Evolutionary conservation across 495 filamentous ascomycete species (phyloP).

Genomic region (Podospora didyma): DNA sequence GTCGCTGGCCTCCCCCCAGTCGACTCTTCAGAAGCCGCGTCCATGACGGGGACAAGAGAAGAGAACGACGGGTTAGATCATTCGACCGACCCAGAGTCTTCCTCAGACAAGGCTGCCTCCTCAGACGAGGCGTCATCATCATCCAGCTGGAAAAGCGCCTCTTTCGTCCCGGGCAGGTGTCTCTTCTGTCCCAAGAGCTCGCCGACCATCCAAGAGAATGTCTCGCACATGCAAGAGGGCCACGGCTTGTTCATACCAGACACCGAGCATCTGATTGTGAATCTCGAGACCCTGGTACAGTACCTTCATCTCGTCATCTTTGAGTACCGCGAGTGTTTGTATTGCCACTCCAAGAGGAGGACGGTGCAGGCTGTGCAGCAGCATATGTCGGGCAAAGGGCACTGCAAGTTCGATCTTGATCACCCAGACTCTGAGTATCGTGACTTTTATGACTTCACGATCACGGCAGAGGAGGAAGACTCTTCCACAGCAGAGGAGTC

Average conservation of each 20-base stretch:
- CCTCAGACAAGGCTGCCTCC: not conserved
- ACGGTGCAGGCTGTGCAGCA: constrained; percentile 33
- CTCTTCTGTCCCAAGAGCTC: constrained; percentile 21
- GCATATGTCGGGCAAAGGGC: constrained; percentile 33
- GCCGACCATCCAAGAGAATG: constrained; percentile 19
- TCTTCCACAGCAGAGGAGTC: not conserved
- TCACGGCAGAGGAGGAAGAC: not conserved
- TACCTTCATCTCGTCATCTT: constrained; percentile 36
- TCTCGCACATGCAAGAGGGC: constrained; percentile 33
- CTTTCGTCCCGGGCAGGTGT: constrained; percentile 9
- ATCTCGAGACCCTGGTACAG: constrained; percentile 29
- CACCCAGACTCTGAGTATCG: constrained; percentile 26
- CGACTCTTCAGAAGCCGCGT: not conserved
- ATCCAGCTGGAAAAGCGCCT: not conserved
- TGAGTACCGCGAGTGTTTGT: constrained; percentile 35
- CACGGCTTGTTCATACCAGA: constrained; percentile 32
- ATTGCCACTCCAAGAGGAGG: constrained; percentile 25
- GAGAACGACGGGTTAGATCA: not conserved
- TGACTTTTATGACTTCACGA: constrained; percentile 27
- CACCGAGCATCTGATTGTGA: constrained; percentile 21
- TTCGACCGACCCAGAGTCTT: not conserved
- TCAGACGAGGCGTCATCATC: not conserved
- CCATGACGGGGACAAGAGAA: not conserved
- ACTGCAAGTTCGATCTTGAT: constrained; percentile 31
- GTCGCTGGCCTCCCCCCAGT: not conserved